phyloP scores from a whole-genome alignment of 331 rosid species.

The Rosa hybrid region DNA sequence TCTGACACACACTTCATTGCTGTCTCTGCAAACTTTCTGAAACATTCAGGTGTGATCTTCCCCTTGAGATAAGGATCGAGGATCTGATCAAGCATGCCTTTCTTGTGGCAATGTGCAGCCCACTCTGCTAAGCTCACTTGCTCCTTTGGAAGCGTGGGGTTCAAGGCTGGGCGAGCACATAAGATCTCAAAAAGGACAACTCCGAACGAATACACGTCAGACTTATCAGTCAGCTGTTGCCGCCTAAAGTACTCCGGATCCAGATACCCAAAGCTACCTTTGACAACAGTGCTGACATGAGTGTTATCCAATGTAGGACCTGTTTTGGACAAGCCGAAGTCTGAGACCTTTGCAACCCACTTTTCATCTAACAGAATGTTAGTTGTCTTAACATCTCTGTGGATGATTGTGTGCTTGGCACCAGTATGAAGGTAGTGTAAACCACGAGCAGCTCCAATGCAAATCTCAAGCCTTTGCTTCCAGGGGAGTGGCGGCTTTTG shows the following conservation, averaged over 20 bases:
- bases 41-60: conserved; percentile 88
- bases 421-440: conserved; percentile 97
- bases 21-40: conserved; percentile 91
- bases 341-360: conserved; percentile 99
- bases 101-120: conserved; percentile 94
- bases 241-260: conserved; percentile 99
- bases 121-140: conserved; percentile 99
- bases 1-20: conserved; percentile 98
- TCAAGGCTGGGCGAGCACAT: conserved; percentile 97
- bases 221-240: conserved; percentile 95
- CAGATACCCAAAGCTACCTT: conserved; percentile 98
- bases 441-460: conserved; percentile 98
- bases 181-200: conserved; percentile 91
- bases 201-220: conserved; percentile 97
- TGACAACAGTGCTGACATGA: conserved; percentile 96
- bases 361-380: conserved; percentile 95
- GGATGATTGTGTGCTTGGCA: conserved; percentile 97
- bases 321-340: conserved; percentile 96
- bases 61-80: conserved; percentile 87
- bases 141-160: conserved; percentile 89
- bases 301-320: conserved; percentile 98
- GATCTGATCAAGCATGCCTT: conserved; percentile 85
- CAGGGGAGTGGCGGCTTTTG: conserved; percentile 95
- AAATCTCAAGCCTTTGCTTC: conserved; percentile 99
- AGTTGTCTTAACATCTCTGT: conserved; percentile 96